phyloP scores from a whole-genome alignment of 768 basidiomycete species.

The Basidioascus undulatus region DNA sequence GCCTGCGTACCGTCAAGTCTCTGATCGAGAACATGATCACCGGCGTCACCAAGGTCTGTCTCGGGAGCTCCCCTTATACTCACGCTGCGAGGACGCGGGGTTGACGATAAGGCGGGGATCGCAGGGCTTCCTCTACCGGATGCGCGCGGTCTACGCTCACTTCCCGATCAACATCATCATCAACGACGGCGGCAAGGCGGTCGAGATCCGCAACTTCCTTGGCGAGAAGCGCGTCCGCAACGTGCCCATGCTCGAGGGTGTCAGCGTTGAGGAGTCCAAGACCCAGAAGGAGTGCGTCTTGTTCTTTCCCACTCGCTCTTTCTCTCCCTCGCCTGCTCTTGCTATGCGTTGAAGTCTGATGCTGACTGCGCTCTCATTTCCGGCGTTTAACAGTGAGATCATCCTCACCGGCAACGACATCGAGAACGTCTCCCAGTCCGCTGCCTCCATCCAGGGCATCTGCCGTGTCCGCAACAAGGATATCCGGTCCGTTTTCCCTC shows the following conservation, averaged over 20 bases:
- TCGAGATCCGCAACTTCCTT: constrained; percentile 78
- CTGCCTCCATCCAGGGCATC: constrained; percentile 87
- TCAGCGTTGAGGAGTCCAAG: constrained; percentile 60
- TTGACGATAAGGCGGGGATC: neutral
- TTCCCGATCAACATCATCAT: constrained; percentile 99
- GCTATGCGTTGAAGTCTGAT: neutral
- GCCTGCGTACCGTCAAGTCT: constrained; percentile 84
- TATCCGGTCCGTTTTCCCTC: constrained; percentile 1
- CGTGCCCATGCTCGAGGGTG: constrained; percentile 76
- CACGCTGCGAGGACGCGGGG: neutral
- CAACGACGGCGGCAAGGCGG: constrained; percentile 37
- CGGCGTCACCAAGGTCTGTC: constrained; percentile 72
- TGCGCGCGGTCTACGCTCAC: constrained; percentile 98
- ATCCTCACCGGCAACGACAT: constrained; percentile 88
- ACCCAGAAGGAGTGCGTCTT: constrained; percentile 63
- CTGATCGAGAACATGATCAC: constrained; percentile 92
- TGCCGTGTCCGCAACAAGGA: constrained; percentile 96
- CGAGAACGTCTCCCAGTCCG: constrained; percentile 94
- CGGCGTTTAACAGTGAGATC: constrained; percentile 24
- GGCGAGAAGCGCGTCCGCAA: constrained; percentile 60
- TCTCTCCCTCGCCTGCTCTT: neutral
- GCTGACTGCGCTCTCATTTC: too few relatives aligned
- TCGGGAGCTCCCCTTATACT: neutral
- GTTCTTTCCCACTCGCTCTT: too few relatives aligned
- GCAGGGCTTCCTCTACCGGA: constrained; percentile 98